phyloP scores from a whole-genome alignment of 495 filamentous ascomycete species.

The Lophiostoma macrostomum region DNA sequence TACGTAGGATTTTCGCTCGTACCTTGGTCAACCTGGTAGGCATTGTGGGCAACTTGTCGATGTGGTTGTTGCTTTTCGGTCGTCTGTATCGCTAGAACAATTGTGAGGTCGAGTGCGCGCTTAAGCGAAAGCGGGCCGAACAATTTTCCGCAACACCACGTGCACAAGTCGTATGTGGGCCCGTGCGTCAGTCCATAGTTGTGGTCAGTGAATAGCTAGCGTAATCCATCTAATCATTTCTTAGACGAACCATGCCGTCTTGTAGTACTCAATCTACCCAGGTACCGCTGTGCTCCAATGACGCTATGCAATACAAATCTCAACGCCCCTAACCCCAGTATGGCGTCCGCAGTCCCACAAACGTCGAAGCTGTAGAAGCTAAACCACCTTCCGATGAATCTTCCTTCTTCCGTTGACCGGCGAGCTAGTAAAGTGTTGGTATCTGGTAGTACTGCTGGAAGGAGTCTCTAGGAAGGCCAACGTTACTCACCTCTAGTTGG shows the following conservation, averaged over 20 bases:
- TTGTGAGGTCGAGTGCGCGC: background rate
- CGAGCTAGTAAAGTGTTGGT: slow-evolving; percentile 49
- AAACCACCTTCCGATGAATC: slow-evolving; percentile 53
- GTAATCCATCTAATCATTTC: too few relatives aligned
- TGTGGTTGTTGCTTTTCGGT: slow-evolving; percentile 3
- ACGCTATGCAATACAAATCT: slow-evolving; percentile 25
- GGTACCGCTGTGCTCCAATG: background rate
- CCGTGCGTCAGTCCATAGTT: too few relatives aligned
- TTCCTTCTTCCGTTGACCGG: slow-evolving; percentile 74
- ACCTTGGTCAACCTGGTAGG: slow-evolving; percentile 72
- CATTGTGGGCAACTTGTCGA: slow-evolving; percentile 52
- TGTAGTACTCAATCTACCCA: too few relatives aligned
- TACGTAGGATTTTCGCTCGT: background rate
- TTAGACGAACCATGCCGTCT: too few relatives aligned
- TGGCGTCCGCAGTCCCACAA: slow-evolving; percentile 67
- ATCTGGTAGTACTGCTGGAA: background rate
- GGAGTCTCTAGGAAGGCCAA: background rate
- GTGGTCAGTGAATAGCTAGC: too few relatives aligned
- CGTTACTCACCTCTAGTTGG: slow-evolving; percentile 78
- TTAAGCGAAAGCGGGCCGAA: slow-evolving; percentile 6
- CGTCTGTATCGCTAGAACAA: background rate
- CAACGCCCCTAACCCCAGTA: slow-evolving; percentile 54
- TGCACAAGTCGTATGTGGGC: too few relatives aligned
- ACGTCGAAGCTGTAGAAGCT: slow-evolving; percentile 43
- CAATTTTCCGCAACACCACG: background rate